Evolutionary conservation across 73 alveolate genomes (phyloP).

Genomic region (Blepharisma stoltei): DNA sequence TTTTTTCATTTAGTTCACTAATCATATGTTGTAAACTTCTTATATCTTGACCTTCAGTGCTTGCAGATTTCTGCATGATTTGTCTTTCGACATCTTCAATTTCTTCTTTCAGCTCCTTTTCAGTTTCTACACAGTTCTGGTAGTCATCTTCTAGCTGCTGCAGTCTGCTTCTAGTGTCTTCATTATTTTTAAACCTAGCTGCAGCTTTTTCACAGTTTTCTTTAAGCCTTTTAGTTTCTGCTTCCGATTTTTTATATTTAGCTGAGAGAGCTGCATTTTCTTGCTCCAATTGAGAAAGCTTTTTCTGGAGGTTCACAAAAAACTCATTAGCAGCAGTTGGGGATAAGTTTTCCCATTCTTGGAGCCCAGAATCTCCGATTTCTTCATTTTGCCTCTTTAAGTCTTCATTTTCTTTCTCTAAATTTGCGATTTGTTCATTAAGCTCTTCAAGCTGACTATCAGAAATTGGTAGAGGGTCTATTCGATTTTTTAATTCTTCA

Average conservation of each 20-base stretch:
- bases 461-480: neutral
- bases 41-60: slow-evolving; percentile 7
- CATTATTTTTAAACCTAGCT: neutral
- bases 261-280: slow-evolving; percentile 20
- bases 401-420: neutral
- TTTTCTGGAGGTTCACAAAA: slow-evolving; percentile 6
- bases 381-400: slow-evolving; percentile 6
- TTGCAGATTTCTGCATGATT: neutral
- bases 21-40: neutral
- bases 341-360: neutral
- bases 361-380: neutral
- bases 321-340: neutral
- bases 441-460: slow-evolving; percentile 12
- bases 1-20: neutral
- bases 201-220: slow-evolving; percentile 26
- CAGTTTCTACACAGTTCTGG: neutral
- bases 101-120: neutral
- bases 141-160: neutral
- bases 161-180: neutral
- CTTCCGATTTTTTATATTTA: neutral
- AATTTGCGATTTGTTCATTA: neutral
- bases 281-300: neutral
- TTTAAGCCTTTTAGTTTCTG: slow-evolving; percentile 15
- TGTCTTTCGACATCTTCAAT: neutral
- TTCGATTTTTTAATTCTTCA: neutral